Evolutionary conservation across 2,329 filamentous ascomycete species (phyloP), one percentile per base, ranked within the genome.

Genomic region (Rhytidhysteron rufulum): DNA sequence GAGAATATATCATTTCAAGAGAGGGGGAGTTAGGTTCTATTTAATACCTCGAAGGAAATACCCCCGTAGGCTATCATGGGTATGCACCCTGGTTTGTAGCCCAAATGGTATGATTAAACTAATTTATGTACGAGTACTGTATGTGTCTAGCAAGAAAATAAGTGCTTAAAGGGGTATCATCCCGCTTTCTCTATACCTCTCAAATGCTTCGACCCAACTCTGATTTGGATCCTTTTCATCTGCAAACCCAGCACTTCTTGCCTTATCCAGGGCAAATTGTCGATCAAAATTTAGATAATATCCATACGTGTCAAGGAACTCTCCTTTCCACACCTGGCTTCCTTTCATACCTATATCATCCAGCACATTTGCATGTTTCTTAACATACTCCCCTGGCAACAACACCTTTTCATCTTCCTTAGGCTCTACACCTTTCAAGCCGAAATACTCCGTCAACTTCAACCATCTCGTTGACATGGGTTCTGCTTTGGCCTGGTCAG

Each of bases 241-340:
- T 9, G 34, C 38, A 34, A 71, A 73, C 1, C 66, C 68, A 1
- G 57, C 44, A 3, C 37, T 44, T n/a, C 59, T 52, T 4, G 71
- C 38, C 24, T 55, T 63, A 8, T 58, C 48, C 8, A 67, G 31
- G 37, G 63, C 66, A 33, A 72, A 38, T 18, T 71, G 63, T 15
- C 69, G 55, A 43, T 73, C 67, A 42, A 72, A 71, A 1, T 53
- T 63, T 25, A 72, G 40, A 66, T 68, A 72, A 39, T 54, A 68
- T 0, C 70, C 70, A 1, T 70, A 58, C 16, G 58, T 62, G 33
- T 73, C 70, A n/a, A 72, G 47, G 36, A 70, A 67, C 18, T 47
- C 36, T 5, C 7, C 31, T 21, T 31, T 29, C 35, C 35, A 43
- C n/a, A 39, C 20, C 15, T 10, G 2, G 9, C 9, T 15, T 16